A percentile compares a stretch with the other conserved stretches of the same genome.
Conservation (phyloP, 768 basidiomycete species). For the Terana coerulea region DNA sequence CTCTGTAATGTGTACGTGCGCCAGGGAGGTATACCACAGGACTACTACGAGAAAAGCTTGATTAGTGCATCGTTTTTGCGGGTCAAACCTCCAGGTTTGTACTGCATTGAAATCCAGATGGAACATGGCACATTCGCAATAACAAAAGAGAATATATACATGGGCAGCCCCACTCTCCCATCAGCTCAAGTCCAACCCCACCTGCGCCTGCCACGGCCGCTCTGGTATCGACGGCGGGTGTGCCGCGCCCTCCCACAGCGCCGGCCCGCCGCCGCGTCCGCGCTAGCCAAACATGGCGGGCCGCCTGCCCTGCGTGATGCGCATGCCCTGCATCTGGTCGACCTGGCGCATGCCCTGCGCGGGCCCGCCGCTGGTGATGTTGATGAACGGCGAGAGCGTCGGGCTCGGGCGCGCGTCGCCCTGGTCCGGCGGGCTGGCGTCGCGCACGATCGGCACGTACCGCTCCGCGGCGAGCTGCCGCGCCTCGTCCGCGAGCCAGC, state of each 20-base stretch:
- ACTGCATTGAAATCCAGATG: too few relatives aligned
- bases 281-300: slow-evolving; percentile 58
- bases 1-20: too few relatives aligned
- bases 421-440: slow-evolving; percentile 6
- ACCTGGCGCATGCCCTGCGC: background rate
- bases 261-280: slow-evolving; percentile 31
- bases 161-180: background rate
- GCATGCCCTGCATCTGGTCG: slow-evolving; percentile 29
- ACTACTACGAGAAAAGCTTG: too few relatives aligned
- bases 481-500: slow-evolving; percentile 45
- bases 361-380: background rate
- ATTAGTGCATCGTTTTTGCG: too few relatives aligned
- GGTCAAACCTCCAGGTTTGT: too few relatives aligned
- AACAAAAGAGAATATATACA: slow-evolving; percentile 1
- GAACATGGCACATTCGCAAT: background rate
- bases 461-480: slow-evolving; percentile 30
- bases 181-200: slow-evolving; percentile 15
- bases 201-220: slow-evolving; percentile 37
- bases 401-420: background rate
- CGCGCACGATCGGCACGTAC: slow-evolving; percentile 8
- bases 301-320: slow-evolving; percentile 45
- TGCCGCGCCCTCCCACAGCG: slow-evolving; percentile 24
- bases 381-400: slow-evolving; percentile 3
- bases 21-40: too few relatives aligned
- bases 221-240: slow-evolving; percentile 38